Percentiles rank a stretch among this genome's conserved stretches.
phyloP scores from a whole-genome alignment of 2,329 filamentous ascomycete species.

The Fusarium sp. region DNA sequence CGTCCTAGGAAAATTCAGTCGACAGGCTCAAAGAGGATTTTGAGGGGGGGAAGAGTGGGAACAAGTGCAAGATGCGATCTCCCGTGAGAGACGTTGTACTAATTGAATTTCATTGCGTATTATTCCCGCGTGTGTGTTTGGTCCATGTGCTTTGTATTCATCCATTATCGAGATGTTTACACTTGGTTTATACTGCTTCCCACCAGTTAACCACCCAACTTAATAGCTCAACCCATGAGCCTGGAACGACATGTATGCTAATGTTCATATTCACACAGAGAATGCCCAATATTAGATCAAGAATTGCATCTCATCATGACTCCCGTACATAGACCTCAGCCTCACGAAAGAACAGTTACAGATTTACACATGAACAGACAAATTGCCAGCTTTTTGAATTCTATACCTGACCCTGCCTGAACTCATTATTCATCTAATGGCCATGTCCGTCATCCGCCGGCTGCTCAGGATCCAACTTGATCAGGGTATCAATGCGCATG shows the following conservation, averaged over 20 bases:
- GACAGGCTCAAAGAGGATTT: conserved; percentile 29
- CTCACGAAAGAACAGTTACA: conserved; percentile 18
- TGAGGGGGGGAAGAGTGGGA: conserved; percentile 19
- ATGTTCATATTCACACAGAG: background rate
- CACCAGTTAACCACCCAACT: background rate
- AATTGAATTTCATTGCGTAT: conserved; percentile 38
- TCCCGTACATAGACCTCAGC: background rate
- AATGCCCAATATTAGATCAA: background rate
- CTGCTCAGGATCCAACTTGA: conserved; percentile 90
- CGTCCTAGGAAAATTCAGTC: conserved; percentile 43
- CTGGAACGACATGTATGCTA: background rate
- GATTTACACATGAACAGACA: conserved; percentile 37
- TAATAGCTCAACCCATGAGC: background rate
- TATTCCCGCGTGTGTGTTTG: background rate
- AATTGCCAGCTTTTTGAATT: conserved; percentile 42
- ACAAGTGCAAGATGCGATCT: conserved; percentile 28
- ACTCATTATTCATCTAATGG: conserved; percentile 61
- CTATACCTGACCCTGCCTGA: conserved; percentile 38
- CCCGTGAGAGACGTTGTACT: conserved; percentile 34
- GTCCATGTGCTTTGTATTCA: background rate
- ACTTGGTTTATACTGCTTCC: background rate
- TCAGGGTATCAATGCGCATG: conserved; percentile 98
- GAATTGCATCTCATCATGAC: background rate
- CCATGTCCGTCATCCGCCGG: conserved; percentile 83
- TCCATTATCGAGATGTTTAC: background rate